Evolutionary conservation across 2,329 filamentous ascomycete species (phyloP), one percentile per base, ranked within the genome.

Genomic region (Colletotrichum sp.): DNA sequence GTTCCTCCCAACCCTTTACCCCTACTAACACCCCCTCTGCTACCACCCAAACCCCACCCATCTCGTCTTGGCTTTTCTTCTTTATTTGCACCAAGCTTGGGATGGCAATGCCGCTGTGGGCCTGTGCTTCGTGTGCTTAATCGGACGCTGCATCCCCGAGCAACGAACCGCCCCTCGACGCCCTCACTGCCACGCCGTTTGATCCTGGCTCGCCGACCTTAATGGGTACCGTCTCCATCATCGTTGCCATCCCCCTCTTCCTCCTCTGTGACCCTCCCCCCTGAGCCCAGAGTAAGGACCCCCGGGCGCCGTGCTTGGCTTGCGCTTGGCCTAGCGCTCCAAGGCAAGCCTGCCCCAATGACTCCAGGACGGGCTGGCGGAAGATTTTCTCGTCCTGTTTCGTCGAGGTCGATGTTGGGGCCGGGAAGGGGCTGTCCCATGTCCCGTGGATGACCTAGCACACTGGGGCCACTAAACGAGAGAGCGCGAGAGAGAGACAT

Each of bases 81-180:
- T 72, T 78, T 67, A 67, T 71, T 77, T 74, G 69, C 55, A 27
- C 71, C 61, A 25, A 72, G 77, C 75, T 78, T 79, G 77, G 77
- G 79, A 81, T 77, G 80, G 77, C 75, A 78, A 76, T 71, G 71
- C 74, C 65, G 65, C 44, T n/a, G 44, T 59, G 69, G 73, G 70
- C 72, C 78, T 70, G 75, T 76, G 78, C 80, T 80, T 73, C 57
- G 70, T 27, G 69, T 75, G 77, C 73, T 77, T 74, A 71, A 76
- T 76, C 74, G 74, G 74, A 76, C 74, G 65, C 74, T 73, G 57
- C 36, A 25, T 75, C 73, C 73, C 73, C 64, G 73, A 73, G 70
- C 57, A 34, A 68, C 70, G 64, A 75, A 73, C 73, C 57, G 55
- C 57, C 55, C 44, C 63, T 67, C 59, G 57, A 57, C 69, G 44